phyloP scores from a whole-genome alignment of 495 filamentous ascomycete genomes.

The Penicillium arizonense region DNA sequence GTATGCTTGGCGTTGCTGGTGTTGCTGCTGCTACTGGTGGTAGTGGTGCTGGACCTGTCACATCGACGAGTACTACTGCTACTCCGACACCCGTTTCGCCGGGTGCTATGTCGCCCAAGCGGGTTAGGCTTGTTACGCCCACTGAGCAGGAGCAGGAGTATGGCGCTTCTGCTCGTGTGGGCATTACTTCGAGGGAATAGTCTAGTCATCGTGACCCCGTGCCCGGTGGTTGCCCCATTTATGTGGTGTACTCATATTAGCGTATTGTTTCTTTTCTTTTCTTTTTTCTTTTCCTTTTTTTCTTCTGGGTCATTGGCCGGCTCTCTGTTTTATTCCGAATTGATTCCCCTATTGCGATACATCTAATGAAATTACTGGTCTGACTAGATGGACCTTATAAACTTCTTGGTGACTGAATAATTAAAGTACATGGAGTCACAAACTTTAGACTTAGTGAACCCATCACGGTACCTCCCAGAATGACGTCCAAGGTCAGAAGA shows the following conservation, averaged over 20 bases:
- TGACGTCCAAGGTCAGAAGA: too few species aligned
- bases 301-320: not conserved
- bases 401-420: too few species aligned
- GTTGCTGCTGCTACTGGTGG: slow-evolving; percentile 22
- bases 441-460: too few species aligned
- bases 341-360: slow-evolving; percentile 11
- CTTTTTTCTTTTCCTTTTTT: not conserved
- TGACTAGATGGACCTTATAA: not conserved
- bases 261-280: not conserved
- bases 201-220: not conserved
- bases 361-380: slow-evolving; percentile 2
- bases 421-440: too few species aligned
- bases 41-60: slow-evolving; percentile 18
- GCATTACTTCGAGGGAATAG: slow-evolving; percentile 16
- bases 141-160: slow-evolving; percentile 37
- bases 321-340: not conserved
- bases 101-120: slow-evolving; percentile 42
- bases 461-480: too few species aligned
- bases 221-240: too few species aligned
- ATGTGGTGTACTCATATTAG: slow-evolving; percentile 1
- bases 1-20: slow-evolving; percentile 40
- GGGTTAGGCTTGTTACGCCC: slow-evolving; percentile 44
- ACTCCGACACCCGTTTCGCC: slow-evolving; percentile 20
- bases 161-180: slow-evolving; percentile 22
- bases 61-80: slow-evolving; percentile 21